Evolutionary conservation across 2,329 filamentous ascomycete species (phyloP).

Genomic region (Fusarium fujikuroi): DNA sequence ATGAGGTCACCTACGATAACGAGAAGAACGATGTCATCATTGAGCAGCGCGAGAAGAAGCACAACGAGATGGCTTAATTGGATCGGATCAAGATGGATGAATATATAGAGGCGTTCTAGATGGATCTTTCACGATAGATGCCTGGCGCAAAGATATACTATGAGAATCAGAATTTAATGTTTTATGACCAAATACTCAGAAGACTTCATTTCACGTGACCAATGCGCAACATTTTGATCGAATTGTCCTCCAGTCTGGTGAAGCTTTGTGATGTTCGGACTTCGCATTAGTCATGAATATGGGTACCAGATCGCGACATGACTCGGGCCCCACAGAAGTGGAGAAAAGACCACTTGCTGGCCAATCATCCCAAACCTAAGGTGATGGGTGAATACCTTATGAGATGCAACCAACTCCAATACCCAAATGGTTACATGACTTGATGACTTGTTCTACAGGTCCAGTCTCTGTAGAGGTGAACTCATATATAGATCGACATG

Average conservation of each 20-base stretch:
- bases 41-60: constrained; percentile 40
- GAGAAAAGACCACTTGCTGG: neutral
- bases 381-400: neutral
- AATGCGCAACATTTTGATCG: too few relatives aligned
- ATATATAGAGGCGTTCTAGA: neutral
- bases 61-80: constrained; percentile 24
- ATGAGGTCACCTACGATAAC: constrained; percentile 3
- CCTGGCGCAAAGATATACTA: neutral
- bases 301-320: neutral
- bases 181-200: neutral
- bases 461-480: neutral
- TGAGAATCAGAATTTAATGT: constrained; percentile 25
- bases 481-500: neutral
- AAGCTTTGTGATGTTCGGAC: neutral
- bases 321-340: neutral
- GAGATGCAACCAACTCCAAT: too few relatives aligned
- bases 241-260: neutral
- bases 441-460: neutral
- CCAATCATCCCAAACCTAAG: neutral
- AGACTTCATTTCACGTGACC: accelerated
- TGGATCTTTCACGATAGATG: constrained; percentile 5
- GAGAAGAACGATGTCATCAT: constrained; percentile 23
- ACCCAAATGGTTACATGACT: too few relatives aligned
- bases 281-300: neutral
- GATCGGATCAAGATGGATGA: neutral